Conservation (phyloP, 768 basidiomycete species). For the Chalciporus chontae region DNA sequence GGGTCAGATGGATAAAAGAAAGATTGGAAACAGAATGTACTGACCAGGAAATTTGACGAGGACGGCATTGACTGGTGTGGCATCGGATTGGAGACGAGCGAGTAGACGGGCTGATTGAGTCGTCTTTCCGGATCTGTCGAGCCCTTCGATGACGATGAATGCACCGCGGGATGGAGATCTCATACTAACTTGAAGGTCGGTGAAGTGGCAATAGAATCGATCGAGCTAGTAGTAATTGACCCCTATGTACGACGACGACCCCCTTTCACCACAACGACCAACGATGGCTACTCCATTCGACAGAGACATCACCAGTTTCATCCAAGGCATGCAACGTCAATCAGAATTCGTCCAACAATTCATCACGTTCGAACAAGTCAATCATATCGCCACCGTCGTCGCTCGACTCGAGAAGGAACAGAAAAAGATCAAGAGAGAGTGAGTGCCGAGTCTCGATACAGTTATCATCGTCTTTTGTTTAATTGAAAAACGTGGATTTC, state of each 20-base stretch:
- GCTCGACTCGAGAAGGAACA: not conserved
- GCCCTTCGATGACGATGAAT: constrained; percentile 92
- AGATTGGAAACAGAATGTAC: constrained; percentile 7
- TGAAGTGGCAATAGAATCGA: not conserved
- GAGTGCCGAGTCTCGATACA: too few relatives aligned
- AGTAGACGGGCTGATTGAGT: constrained; percentile 74
- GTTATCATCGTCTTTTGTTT: too few relatives aligned
- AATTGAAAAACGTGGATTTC: too few relatives aligned
- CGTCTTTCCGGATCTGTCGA: constrained; percentile 94
- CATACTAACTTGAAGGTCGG: too few relatives aligned
- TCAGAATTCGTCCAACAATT: not conserved
- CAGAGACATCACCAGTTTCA: not conserved
- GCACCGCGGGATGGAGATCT: constrained; percentile 49
- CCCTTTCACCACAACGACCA: too few relatives aligned
- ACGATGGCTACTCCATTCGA: not conserved
- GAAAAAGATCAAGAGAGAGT: too few relatives aligned
- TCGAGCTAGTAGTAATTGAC: not conserved
- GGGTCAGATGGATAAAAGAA: too few relatives aligned
- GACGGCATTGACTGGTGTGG: constrained; percentile 33
- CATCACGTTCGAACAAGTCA: not conserved
- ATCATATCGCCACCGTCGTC: not conserved
- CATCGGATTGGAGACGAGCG: constrained; percentile 42
- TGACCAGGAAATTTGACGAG: constrained; percentile 90
- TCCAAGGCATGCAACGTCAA: not conserved
- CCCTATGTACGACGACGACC: too few relatives aligned